A percentile compares a stretch with the other conserved stretches of the same genome.
Conservation (phyloP, 257 asterid species). For the Agastache rugosa region DNA sequence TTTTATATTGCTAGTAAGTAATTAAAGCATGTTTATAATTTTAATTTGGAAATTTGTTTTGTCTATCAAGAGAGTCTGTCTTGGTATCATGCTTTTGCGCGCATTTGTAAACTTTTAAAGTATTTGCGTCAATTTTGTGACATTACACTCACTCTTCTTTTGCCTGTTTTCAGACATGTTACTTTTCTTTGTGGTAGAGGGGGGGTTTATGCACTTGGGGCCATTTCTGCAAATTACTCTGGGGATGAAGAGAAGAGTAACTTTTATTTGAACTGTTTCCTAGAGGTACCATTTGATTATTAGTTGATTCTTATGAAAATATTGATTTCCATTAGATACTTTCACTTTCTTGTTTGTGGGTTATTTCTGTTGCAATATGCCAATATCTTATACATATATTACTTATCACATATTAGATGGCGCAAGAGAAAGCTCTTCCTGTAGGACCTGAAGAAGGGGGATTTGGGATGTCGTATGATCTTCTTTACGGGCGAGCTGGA, state of each 20-base stretch:
- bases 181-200: constrained; percentile 17
- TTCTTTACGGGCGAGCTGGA: constrained; percentile 77
- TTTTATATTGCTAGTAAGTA: background rate
- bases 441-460: constrained; percentile 89
- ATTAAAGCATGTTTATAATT: background rate
- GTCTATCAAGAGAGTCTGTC: background rate
- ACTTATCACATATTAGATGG: constrained; percentile 46
- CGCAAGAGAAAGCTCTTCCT: constrained; percentile 75
- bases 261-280: constrained; percentile 32
- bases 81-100: background rate
- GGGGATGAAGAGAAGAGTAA: constrained; percentile 24
- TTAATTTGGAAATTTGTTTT: background rate
- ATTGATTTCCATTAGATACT: background rate
- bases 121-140: background rate
- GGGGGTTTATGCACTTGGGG: constrained; percentile 36
- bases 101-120: background rate
- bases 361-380: background rate
- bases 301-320: too few relatives aligned
- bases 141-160: background rate
- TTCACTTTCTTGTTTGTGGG: background rate
- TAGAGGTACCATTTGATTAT: constrained; percentile 24
- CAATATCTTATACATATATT: background rate
- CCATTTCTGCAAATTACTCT: constrained; percentile 26
- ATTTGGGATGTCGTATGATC: constrained; percentile 81
- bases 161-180: constrained; percentile 16